These are phyloP conservation scores for Candida glucosophila DNA, from an alignment of 1,139 yeast species.

Conservation along the genomic window DNA sequence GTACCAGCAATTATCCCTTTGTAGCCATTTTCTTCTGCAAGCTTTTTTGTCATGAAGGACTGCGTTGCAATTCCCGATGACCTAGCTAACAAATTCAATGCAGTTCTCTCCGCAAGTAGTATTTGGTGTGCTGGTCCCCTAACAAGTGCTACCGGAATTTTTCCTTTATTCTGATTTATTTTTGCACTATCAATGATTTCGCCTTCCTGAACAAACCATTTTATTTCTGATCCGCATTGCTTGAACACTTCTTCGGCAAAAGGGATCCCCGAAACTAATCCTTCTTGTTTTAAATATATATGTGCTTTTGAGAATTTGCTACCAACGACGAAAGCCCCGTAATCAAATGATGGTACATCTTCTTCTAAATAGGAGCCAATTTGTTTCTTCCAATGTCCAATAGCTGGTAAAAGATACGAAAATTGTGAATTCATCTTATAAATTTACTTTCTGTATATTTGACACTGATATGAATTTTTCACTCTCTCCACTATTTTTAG, in stretches of 20 bases:
- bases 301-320: slow-evolving; percentile 62
- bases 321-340: slow-evolving; percentile 95
- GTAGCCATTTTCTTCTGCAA: slow-evolving; percentile 69
- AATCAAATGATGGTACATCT: slow-evolving; percentile 90
- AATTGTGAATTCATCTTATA: slow-evolving; percentile 17
- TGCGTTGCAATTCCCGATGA: slow-evolving; percentile 88
- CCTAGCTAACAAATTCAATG: slow-evolving; percentile 74
- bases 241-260: slow-evolving; percentile 79
- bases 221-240: slow-evolving; percentile 63
- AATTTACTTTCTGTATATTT: no score
- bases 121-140: slow-evolving; percentile 72
- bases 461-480: no score
- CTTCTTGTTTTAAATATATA: slow-evolving; percentile 70
- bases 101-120: slow-evolving; percentile 77
- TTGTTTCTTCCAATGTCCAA: slow-evolving; percentile 72
- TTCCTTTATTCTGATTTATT: slow-evolving; percentile 36
- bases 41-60: slow-evolving; percentile 45
- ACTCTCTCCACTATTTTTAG: no score
- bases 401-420: slow-evolving; percentile 60
- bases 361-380: slow-evolving; percentile 71
- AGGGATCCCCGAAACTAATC: slow-evolving; percentile 82
- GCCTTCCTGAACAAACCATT: slow-evolving; percentile 75
- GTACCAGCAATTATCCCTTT: slow-evolving; percentile 92
- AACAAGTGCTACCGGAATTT: slow-evolving; percentile 71
- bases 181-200: slow-evolving; percentile 36